phyloP scores from a whole-genome alignment of 2,329 filamentous ascomycete genomes.

The Phoma sp. region DNA sequence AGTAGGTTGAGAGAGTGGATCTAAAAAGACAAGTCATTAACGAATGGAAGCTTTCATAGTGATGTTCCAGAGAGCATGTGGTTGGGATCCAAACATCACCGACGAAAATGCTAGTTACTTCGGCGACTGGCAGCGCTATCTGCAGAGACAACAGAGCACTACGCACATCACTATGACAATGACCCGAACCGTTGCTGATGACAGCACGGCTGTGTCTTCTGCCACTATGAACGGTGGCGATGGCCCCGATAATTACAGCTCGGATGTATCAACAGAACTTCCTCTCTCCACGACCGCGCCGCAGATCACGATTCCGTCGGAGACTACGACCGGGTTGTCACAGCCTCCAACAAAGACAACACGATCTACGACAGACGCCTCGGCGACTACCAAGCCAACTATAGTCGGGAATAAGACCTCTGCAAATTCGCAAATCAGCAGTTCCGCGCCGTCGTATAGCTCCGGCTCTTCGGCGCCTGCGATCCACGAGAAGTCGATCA shows the following conservation, averaged over 20 bases:
- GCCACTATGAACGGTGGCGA: background rate
- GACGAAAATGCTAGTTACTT: background rate
- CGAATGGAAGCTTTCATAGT: background rate
- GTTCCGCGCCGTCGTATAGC: background rate
- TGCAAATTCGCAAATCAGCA: background rate
- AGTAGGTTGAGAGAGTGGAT: background rate
- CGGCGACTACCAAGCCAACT: background rate
- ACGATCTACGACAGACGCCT: no score
- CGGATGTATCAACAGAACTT: background rate
- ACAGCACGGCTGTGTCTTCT: background rate
- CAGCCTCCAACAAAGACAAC: no score
- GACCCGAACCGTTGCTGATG: no score
- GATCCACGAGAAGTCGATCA: background rate
- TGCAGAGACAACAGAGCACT: background rate
- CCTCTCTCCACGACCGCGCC: background rate
- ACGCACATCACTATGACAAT: no score
- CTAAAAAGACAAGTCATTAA: background rate
- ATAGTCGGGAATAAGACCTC: background rate
- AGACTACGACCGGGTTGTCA: no score
- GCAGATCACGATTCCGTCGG: background rate
- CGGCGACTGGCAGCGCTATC: background rate
- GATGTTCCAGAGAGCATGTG: background rate
- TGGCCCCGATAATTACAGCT: background rate
- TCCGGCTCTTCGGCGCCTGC: background rate
- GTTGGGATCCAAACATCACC: background rate